These are phyloP conservation scores for Fusarium ambrosium DNA, from an alignment of 2,329 filamentous ascomycete species.

Conservation along the genomic window DNA sequence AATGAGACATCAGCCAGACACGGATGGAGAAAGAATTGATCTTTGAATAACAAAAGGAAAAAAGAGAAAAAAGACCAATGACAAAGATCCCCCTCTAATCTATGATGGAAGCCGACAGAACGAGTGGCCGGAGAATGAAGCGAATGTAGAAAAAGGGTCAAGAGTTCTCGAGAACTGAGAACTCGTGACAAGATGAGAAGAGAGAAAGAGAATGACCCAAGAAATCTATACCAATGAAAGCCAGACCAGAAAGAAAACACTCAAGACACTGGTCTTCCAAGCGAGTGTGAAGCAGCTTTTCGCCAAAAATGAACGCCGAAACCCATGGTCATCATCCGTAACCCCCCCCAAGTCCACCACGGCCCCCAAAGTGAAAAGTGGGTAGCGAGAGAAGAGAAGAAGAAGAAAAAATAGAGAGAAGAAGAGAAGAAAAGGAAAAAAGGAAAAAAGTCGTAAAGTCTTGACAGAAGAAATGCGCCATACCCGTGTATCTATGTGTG, in stretches of 20 bases:
- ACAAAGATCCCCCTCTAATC: conserved; percentile 4
- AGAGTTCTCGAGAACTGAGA: conserved; percentile 2
- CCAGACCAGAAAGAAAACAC: conserved; percentile 1
- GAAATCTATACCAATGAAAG: conserved; percentile 2
- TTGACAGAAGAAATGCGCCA: not conserved
- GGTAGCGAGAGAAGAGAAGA: not conserved
- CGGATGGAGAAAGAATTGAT: conserved; percentile 4
- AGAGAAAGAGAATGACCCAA: not conserved
- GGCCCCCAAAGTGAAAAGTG: not conserved
- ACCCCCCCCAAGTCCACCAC: not conserved
- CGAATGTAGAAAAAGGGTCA: conserved; percentile 5
- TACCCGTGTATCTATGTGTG: not conserved
- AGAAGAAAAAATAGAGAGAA: conserved; percentile 5
- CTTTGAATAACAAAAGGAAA: not conserved
- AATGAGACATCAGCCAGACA: conserved; percentile 2
- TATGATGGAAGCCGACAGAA: conserved; percentile 5
- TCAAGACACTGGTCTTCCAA: conserved; percentile 20
- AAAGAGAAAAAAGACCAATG: not conserved
- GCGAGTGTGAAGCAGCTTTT: conserved; percentile 13
- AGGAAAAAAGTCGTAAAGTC: not conserved
- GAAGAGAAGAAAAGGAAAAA: not conserved
- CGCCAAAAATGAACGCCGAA: conserved; percentile 8
- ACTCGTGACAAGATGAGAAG: conserved; percentile 2
- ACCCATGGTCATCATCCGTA: not conserved
- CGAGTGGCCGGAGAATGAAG: not conserved